Evolutionary conservation across 805 yeast genomes (phyloP).

Genomic region (Candida ficus): DNA sequence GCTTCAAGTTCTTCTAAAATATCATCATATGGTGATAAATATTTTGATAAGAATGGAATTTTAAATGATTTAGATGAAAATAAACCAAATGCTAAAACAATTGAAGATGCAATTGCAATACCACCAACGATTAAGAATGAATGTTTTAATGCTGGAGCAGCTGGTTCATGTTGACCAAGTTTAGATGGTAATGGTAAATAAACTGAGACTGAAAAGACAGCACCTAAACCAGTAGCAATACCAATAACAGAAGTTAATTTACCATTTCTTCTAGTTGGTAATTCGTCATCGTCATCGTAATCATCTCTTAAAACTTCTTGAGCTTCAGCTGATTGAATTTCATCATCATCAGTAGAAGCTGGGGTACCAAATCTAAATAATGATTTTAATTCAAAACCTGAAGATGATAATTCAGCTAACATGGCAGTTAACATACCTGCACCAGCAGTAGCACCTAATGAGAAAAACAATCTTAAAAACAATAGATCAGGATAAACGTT

Average conservation of each 20-base stretch:
- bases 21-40: conserved; percentile 26
- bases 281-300: conserved; percentile 6
- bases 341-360: conserved; percentile 3
- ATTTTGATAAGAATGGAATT: conserved; percentile 22
- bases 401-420: conserved; percentile 48
- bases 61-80: conserved; percentile 37
- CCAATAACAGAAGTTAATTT: conserved; percentile 59
- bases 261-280: conserved; percentile 38
- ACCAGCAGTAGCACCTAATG: conserved; percentile 51
- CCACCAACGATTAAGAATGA: conserved; percentile 47
- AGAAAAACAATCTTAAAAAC: conserved; percentile 49
- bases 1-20: conserved; percentile 28
- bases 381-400: conserved; percentile 33
- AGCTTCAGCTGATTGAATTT: background rate
- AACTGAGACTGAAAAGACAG: conserved; percentile 52
- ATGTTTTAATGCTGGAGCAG: conserved; percentile 40
- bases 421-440: conserved; percentile 58
- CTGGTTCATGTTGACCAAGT: conserved; percentile 34
- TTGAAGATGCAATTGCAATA: conserved; percentile 34
- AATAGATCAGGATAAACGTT: conserved; percentile 46
- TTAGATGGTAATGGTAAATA: conserved; percentile 53
- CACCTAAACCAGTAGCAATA: conserved; percentile 59
- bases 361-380: conserved; percentile 14
- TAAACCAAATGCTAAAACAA: conserved; percentile 35
- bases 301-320: conserved; percentile 3